A percentile compares a stretch with the other conserved stretches of the same genome.
Evolutionary conservation across 345 rosid genomes (phyloP).

Genomic region (Populus davidiana): DNA sequence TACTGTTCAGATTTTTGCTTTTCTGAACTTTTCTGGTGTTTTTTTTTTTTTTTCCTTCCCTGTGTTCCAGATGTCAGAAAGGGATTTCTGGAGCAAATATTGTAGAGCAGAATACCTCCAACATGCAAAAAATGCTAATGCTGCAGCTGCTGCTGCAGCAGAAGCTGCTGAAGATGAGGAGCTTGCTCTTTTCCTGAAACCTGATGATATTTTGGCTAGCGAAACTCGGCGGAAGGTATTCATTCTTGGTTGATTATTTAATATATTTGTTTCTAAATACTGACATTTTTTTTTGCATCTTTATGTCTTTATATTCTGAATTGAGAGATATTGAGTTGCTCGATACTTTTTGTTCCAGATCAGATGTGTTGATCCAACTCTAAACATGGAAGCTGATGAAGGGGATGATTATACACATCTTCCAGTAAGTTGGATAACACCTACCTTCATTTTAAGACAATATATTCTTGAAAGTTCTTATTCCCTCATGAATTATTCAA

Average conservation of each 20-base stretch:
- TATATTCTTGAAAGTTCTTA: not conserved
- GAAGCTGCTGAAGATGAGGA: conserved; percentile 99
- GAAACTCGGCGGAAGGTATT: conserved; percentile 79
- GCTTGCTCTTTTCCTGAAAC: conserved; percentile 84
- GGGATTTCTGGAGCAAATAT: conserved; percentile 93
- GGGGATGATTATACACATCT: conserved; percentile 97
- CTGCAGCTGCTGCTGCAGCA: conserved; percentile 88
- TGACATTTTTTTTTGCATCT: not conserved
- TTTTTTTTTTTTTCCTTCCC: conserved; percentile 3
- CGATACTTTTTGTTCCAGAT: conserved; percentile 43
- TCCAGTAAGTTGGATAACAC: conserved; percentile 51
- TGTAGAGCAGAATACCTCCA: conserved; percentile 91
- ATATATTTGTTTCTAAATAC: not conserved
- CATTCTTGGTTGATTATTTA: conserved; percentile 14
- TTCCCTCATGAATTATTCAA: not conserved
- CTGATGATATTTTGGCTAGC: conserved; percentile 76
- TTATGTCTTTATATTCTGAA: conserved; percentile 11
- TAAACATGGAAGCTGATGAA: conserved; percentile 89
- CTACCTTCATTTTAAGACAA: not conserved
- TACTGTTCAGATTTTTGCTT: not conserved
- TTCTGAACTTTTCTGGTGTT: not conserved
- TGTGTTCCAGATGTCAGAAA: conserved; percentile 71
- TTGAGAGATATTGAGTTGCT: conserved; percentile 1
- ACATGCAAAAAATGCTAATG: conserved; percentile 60
- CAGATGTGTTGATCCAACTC: conserved; percentile 86